These are phyloP conservation scores for Coniochaeta sp. DNA, from an alignment of 2,329 filamentous ascomycete genomes.

Conservation along the genomic window DNA sequence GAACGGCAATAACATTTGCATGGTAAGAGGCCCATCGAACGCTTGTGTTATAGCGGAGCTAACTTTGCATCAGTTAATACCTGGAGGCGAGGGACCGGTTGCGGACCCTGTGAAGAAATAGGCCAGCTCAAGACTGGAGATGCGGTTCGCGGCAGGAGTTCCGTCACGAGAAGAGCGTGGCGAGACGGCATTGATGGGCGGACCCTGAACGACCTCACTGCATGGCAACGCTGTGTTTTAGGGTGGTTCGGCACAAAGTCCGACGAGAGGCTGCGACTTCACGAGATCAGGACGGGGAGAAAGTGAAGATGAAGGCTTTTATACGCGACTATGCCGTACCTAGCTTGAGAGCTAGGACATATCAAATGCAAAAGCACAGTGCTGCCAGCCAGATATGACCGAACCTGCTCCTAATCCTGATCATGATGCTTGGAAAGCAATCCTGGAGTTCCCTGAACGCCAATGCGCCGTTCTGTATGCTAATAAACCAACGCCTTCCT, in stretches of 20 bases:
- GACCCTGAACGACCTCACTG: not conserved
- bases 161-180: no score
- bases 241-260: not conserved
- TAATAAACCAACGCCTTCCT: not conserved
- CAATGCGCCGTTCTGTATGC: not conserved
- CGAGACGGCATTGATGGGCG: not conserved
- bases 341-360: not conserved
- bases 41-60: not conserved
- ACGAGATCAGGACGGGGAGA: not conserved
- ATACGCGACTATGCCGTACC: not conserved
- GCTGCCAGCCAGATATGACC: not conserved
- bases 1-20: constrained; percentile 99
- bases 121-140: no score
- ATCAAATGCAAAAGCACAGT: not conserved
- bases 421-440: no score
- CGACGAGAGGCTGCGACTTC: no score
- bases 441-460: not conserved
- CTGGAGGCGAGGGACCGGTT: constrained; percentile 66
- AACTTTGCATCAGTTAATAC: constrained; percentile 60
- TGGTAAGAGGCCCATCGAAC: constrained; percentile 55
- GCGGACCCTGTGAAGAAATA: constrained; percentile 16
- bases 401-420: not conserved
- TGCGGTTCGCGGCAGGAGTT: no score
- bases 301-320: not conserved
- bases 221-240: not conserved